A percentile compares a stretch with the other conserved stretches of the same genome.
Evolutionary conservation across 2,329 filamentous ascomycete species (phyloP).

Genomic region (Sporothrix schenckii): DNA sequence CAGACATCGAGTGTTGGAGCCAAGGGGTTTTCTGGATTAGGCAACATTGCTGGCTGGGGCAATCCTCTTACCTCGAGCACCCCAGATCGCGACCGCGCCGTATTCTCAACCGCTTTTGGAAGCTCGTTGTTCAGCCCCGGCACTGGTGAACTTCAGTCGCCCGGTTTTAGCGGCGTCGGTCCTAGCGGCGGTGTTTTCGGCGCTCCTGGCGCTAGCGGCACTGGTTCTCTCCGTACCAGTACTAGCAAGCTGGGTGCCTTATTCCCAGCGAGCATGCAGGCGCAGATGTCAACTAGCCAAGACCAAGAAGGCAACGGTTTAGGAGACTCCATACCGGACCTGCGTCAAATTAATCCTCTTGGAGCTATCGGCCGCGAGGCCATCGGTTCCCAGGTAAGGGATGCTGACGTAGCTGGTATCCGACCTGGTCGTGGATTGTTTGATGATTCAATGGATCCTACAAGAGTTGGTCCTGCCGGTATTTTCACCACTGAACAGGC

Average conservation of each 20-base stretch:
- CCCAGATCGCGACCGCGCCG: conserved; percentile 65
- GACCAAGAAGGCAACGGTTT: conserved; percentile 64
- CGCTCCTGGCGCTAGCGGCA: conserved; percentile 50
- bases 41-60: conserved; percentile 65
- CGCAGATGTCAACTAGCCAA: conserved; percentile 69
- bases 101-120: conserved; percentile 66
- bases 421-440: conserved; percentile 46
- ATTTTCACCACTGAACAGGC: conserved; percentile 33
- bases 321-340: conserved; percentile 60
- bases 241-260: conserved; percentile 83
- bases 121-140: conserved; percentile 78
- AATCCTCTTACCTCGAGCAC: conserved; percentile 63
- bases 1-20: conserved; percentile 88
- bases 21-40: conserved; percentile 68
- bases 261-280: conserved; percentile 87
- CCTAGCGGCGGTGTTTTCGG: conserved; percentile 34
- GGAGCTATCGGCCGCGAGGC: conserved; percentile 68
- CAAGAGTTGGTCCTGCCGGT: conserved; percentile 6
- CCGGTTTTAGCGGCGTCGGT: conserved; percentile 64
- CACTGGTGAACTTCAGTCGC: conserved; percentile 73
- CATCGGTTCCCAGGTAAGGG: conserved; percentile 58
- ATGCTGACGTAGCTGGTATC: conserved; percentile 61
- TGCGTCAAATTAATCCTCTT: conserved; percentile 64
- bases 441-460: conserved; percentile 35
- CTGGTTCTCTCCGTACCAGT: conserved; percentile 68